Percentiles rank a stretch among this genome's conserved stretches.
Evolutionary conservation across 2,329 filamentous ascomycete species (phyloP).

Genomic region (Tolypocladium endophyticum): DNA sequence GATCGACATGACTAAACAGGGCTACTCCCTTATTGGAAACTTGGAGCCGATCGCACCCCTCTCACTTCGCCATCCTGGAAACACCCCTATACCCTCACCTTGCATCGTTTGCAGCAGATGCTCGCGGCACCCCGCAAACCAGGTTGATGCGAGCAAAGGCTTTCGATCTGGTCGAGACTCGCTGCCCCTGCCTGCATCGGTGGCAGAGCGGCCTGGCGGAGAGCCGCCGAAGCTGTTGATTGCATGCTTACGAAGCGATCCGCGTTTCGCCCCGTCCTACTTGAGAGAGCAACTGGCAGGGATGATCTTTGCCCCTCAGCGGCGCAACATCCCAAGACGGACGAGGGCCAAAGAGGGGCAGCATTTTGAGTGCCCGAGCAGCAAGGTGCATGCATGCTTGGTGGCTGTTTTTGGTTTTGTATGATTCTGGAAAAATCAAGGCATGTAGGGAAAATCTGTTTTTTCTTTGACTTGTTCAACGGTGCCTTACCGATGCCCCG

Average conservation of each 20-base stretch:
- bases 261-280: background rate
- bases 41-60: background rate
- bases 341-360: background rate
- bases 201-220: background rate
- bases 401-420: conserved; percentile 1
- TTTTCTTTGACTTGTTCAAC: background rate
- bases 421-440: conserved; percentile 5
- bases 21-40: background rate
- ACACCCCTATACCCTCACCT: background rate
- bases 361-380: background rate
- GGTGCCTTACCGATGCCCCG: background rate
- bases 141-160: background rate
- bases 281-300: background rate
- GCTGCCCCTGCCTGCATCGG: too few relatives aligned
- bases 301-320: background rate
- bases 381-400: background rate
- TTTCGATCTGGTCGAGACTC: background rate
- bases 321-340: background rate
- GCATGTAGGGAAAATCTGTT: background rate
- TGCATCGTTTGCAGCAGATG: background rate
- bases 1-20: background rate
- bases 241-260: background rate
- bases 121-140: background rate
- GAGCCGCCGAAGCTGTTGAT: background rate
- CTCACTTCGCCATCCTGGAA: background rate